Evolutionary conservation across 148 eudicot genomes (phyloP), one percentile per base, ranked within the genome.

Genomic region (Talinum fruticosum): DNA sequence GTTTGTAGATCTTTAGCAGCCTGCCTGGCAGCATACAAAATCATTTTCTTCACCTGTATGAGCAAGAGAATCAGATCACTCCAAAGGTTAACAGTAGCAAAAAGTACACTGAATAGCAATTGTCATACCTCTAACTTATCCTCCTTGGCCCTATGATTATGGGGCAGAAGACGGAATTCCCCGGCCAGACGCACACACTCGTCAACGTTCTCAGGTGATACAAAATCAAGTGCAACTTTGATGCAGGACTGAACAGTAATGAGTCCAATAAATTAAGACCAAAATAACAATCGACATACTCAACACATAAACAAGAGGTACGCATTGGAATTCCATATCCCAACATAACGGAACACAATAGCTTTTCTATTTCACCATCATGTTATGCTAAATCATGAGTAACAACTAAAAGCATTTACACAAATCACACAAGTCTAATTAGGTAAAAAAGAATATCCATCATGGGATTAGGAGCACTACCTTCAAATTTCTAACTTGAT

Each of bases 401-500:
- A 12, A 15, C 13, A 41, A 75, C 68, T 30, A 28, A 61, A 64
- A 29, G 69, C 77, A 75, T 24, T 6, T 5, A 67, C 7, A 14
- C 26, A 69, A 23, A 26, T 18, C 71, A 15, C n/a, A 47, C 1
- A 30, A 2, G 14, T 41, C 2, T 14, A 7, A 41, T 4, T 41
- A 30, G 19, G 6, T 26, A 16, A 10, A 41, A 41, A n/a, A 37
- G 54, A 37, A 35, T 5, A 4, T 51, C 45, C 14, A 57, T 32
- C 19, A 10, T 29, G 49, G 34, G 36, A 4, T 35, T 72, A 1
- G 54, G 26, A 34, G 54, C 21, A 38, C 35, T 86, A 89, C 92
- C 90, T 86, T 86, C 78, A 89, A 74, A 83, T 87, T 89, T 81
- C 88, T 85, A 62, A 89, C 87, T 87, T 89, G 90, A 72, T 87